These are phyloP conservation scores for Ophiosphaerella korrae DNA, from an alignment of 2,329 filamentous ascomycete genomes.

Conservation along the genomic window DNA sequence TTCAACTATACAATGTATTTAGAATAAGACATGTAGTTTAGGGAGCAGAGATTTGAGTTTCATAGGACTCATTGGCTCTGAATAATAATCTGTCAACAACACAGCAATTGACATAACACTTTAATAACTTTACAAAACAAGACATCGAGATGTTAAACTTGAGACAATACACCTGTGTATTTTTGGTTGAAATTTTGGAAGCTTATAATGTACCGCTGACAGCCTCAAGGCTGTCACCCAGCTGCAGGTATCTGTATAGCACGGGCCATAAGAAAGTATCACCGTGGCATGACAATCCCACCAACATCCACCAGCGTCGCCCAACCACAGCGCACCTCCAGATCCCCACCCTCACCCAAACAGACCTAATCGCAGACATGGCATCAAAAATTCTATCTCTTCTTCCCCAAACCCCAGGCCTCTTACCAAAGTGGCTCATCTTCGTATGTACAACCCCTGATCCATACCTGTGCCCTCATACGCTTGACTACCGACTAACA, in stretches of 20 bases:
- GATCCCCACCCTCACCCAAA: background rate
- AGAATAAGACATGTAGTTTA: background rate
- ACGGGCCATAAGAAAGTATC: background rate
- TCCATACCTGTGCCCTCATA: background rate
- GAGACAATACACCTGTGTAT: too few species aligned
- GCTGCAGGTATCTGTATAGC: background rate
- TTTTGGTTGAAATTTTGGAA: too few species aligned
- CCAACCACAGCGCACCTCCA: background rate
- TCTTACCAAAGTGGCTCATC: conserved; percentile 69
- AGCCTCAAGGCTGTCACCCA: too few species aligned
- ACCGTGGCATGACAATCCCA: background rate
- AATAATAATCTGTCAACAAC: too few species aligned
- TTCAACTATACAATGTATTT: too few species aligned
- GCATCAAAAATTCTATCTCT: conserved; percentile 42
- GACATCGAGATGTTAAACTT: background rate
- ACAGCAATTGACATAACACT: too few species aligned
- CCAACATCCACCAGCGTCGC: background rate
- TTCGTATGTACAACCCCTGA: conserved; percentile 55
- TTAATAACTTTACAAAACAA: background rate
- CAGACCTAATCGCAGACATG: conserved; percentile 24
- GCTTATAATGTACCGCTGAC: too few species aligned
- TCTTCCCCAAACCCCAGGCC: conserved; percentile 55
- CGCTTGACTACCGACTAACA: background rate
- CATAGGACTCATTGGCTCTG: background rate
- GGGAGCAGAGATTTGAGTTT: too few species aligned